Base-by-base conservation (phyloP, 257 asterid species). In the Solanum sparsipilum region DNA sequence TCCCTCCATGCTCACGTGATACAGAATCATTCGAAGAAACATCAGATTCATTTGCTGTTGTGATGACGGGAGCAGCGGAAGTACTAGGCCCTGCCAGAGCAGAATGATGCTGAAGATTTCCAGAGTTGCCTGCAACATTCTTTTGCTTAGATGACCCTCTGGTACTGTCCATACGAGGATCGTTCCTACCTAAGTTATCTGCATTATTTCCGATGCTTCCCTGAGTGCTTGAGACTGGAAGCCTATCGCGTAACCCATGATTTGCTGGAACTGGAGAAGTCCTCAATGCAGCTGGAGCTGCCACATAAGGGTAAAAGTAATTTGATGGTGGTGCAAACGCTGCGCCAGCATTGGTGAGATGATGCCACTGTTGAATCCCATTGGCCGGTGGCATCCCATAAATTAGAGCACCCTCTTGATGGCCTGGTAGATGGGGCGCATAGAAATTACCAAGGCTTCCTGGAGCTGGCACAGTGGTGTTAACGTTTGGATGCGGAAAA, bases 51-150 rank as follows among this genome's bases (percentile, higher is more conserved):
- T 88, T 84, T 10, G 90, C 90, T 86, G 89, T 39, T 35, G 88
- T 87, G 81, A 82, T 88, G 87, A 76, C 16, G 8, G 91, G 92
- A 83, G 85, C 68, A 86, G 91, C 91, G 34, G 98, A 92, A 88
- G 95, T 93, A 90, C 96, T 93, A 75, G 96, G 89, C 68, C 95
- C 96, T 3, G 89, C 96, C 38, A 90, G 86, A 87, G 93, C 83
- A 91, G 87, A 88, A 68, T 65, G 87, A 83, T 74, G 73, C 52
- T 88, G 92, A 89, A 84, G 83, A 87, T 90, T 88, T 88, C 88
- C 89, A 39, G 89, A 90, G 78, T 87, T 84, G 20, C 94, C 92
- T 73, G 86, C 93, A 84, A 88, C 94, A n/a, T 87, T 93, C 90
- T 93, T 95, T 89, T 93, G 92, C 95, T 94, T 96, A 60, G 90